Evolutionary conservation across 352 stramenopile species (phyloP), one percentile per base, ranked within the genome.

Genomic region (Globisporangium cederbergense): DNA sequence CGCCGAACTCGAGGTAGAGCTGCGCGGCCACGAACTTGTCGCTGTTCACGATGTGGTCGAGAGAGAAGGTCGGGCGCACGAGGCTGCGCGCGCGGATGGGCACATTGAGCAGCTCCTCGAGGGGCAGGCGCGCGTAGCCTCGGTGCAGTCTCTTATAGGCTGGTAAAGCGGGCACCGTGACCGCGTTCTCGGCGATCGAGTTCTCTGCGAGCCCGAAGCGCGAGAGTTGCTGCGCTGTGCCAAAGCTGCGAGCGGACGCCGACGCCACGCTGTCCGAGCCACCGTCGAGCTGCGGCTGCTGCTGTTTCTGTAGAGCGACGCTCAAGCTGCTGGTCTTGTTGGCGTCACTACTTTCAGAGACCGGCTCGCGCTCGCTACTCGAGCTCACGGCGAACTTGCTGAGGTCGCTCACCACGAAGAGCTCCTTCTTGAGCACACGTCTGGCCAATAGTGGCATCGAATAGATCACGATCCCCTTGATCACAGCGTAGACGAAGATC

Each of bases 401-500:
- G 14, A 20, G n/a, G 14, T 49, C 30, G 6, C 14, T 36, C 16
- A 25, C 45, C 8, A 45, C 54, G 38, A 62, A 55, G 43, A 55
- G 49, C n/a, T 62, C 43, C 5, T 55, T 43, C 57, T 62, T 60
- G 20, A 60, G 51, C 22, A 60, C 13, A 13, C 22, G 54, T 7
- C 38, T 22, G 1, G 38, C 54, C 20, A 60, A 38, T 20, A 51
- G 47, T 13, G 46, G 45, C 16, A 18, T 32, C 4, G 18, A 38
- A 14, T 20, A 47, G 16, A 68, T 40, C 20, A 42, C 53, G n/a
- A 20, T 14, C 56, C 64, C 70, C 9, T 70, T 66, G 34, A 38
- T 57, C 28, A 60, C 14, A 18, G 51, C 64, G 42, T 71, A n/a
- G 45, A 54, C 10, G 11, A 60, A 63, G 28, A 76, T 54, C 32